Percentiles rank a stretch among this genome's conserved stretches.
Evolutionary conservation across 2,329 filamentous ascomycete species (phyloP).

Genomic region (Colletotrichum spaethianum): DNA sequence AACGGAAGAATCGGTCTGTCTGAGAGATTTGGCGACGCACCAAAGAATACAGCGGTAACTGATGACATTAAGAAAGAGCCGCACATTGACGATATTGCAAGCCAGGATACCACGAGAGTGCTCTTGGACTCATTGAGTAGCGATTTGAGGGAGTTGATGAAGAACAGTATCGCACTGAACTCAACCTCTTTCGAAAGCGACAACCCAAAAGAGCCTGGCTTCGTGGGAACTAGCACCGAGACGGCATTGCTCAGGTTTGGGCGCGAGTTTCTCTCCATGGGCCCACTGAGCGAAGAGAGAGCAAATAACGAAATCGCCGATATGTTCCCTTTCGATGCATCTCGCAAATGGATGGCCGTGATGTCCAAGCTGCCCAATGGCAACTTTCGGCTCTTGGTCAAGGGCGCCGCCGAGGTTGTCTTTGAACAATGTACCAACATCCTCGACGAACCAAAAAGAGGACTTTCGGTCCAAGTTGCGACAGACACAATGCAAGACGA

Average conservation of each 20-base stretch:
- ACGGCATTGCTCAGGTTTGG: slow-evolving; percentile 66
- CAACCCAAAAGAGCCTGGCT: slow-evolving; percentile 52
- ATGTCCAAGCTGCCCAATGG: slow-evolving; percentile 62
- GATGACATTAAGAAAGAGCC: slow-evolving; percentile 46
- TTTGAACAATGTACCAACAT: slow-evolving; percentile 59
- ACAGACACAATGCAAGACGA: slow-evolving; percentile 50
- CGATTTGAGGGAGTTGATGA: slow-evolving; percentile 55
- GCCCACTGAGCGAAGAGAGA: slow-evolving; percentile 60
- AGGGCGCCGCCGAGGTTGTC: slow-evolving; percentile 71
- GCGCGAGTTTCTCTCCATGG: slow-evolving; percentile 64
- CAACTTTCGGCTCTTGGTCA: slow-evolving; percentile 66
- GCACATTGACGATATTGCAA: slow-evolving; percentile 45
- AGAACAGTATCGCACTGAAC: slow-evolving; percentile 60
- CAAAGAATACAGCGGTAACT: not conserved
- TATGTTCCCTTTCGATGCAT: slow-evolving; percentile 69
- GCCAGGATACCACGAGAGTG: slow-evolving; percentile 43
- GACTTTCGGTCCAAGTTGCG: slow-evolving; percentile 47
- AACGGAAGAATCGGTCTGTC: slow-evolving; percentile 67
- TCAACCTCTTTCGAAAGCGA: slow-evolving; percentile 69
- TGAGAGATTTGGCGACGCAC: slow-evolving; percentile 53
- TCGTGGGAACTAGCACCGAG: slow-evolving; percentile 70
- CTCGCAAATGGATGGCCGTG: slow-evolving; percentile 70
- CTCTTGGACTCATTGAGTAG: slow-evolving; percentile 48
- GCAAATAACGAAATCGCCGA: slow-evolving; percentile 61
- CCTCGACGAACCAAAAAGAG: slow-evolving; percentile 60